Conservation (phyloP, 345 rosid species). For the Populus euphratica region DNA sequence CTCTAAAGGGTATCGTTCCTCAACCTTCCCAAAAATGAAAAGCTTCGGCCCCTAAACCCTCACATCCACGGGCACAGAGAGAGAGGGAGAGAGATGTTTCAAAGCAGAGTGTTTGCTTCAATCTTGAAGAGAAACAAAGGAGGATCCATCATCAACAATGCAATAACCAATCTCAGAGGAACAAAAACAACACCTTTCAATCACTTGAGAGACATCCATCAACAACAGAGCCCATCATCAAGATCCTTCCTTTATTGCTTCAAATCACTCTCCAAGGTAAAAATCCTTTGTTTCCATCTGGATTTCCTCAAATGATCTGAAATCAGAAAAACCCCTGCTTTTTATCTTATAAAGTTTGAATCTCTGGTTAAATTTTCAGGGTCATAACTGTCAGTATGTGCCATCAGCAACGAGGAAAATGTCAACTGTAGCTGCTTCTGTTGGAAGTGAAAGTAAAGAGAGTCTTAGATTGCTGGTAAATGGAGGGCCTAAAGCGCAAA, state of each 20-base stretch:
- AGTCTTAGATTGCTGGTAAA: conserved; percentile 67
- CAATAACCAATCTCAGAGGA: conserved; percentile 29
- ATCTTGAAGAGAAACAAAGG: conserved; percentile 52
- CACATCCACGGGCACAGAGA: conserved; percentile 13
- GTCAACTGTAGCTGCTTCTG: conserved; percentile 46
- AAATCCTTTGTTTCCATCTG: conserved; percentile 6
- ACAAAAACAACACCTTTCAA: conserved; percentile 25
- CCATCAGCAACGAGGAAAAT: conserved; percentile 34
- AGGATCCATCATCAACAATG: conserved; percentile 10
- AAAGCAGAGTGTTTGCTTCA: conserved; percentile 41
- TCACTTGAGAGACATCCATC: conserved; percentile 14
- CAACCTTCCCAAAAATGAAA: neutral
- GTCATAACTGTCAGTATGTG: conserved; percentile 31
- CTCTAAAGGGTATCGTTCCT: no score
- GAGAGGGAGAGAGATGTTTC: conserved; percentile 37
- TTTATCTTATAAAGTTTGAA: neutral
- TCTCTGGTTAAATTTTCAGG: conserved; percentile 33
- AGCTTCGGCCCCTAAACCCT: neutral
- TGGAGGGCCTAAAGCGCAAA: conserved; percentile 82
- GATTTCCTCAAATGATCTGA: neutral
- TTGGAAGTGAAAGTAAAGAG: conserved; percentile 46
- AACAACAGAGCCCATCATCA: conserved; percentile 18
- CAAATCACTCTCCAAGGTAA: conserved; percentile 32
- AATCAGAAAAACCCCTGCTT: neutral
- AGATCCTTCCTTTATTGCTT: conserved; percentile 40